phyloP scores from a whole-genome alignment of 2,329 filamentous ascomycete species.

The Sporothrix pallida region DNA sequence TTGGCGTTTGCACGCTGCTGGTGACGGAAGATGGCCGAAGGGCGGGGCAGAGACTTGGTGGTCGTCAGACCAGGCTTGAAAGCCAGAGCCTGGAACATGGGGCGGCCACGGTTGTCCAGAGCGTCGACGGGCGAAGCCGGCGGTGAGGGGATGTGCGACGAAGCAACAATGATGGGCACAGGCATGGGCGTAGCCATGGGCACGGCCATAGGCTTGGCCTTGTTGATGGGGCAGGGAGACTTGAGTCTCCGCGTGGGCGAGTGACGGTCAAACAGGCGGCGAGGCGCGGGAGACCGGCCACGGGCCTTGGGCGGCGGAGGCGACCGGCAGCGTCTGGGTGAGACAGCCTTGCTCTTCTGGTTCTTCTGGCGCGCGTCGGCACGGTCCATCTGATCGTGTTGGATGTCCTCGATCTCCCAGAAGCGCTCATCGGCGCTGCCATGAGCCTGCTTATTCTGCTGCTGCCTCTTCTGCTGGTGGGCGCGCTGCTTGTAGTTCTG shows the following conservation, averaged over 20 bases:
- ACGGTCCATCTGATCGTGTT: constrained; percentile 62
- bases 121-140: constrained; percentile 50
- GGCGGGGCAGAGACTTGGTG: constrained; percentile 86
- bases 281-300: constrained; percentile 62
- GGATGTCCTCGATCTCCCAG: constrained; percentile 71
- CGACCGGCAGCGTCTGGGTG: constrained; percentile 67
- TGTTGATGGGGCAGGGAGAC: constrained; percentile 50
- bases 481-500: constrained; percentile 42
- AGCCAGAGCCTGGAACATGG: constrained; percentile 52
- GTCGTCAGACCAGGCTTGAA: constrained; percentile 71
- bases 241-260: constrained; percentile 69
- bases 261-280: constrained; percentile 66
- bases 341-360: constrained; percentile 56
- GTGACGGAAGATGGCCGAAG: constrained; percentile 71
- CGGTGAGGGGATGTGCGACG: constrained; percentile 48
- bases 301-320: constrained; percentile 59
- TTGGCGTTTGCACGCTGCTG: constrained; percentile 39
- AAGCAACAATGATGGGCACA: constrained; percentile 25
- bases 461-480: not conserved
- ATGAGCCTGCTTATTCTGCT: constrained; percentile 23
- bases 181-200: constrained; percentile 39
- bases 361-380: constrained; percentile 51
- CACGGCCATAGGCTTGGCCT: constrained; percentile 60
- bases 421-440: constrained; percentile 69
- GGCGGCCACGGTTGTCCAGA: constrained; percentile 46